These are phyloP conservation scores for Phytophthora tubulina DNA, from an alignment of 352 stramenopile species.

Conservation along the genomic window DNA sequence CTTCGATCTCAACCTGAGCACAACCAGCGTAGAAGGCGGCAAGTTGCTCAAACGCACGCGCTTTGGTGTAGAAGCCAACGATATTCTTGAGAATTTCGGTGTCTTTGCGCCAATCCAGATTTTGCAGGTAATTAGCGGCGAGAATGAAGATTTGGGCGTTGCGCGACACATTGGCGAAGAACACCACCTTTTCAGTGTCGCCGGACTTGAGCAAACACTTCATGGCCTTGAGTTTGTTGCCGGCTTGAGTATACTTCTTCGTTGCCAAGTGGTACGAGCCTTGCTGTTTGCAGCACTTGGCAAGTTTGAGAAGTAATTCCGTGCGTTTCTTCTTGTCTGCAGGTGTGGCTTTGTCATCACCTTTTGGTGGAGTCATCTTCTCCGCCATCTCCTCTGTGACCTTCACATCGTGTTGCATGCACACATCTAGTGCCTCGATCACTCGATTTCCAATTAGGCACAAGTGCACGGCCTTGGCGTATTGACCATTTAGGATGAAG, in stretches of 20 bases:
- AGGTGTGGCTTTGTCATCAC: conserved; percentile 54
- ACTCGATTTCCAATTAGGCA: conserved; percentile 81
- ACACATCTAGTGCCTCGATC: conserved; percentile 91
- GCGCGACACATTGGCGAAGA: conserved; percentile 93
- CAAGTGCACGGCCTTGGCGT: conserved; percentile 92
- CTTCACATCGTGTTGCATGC: conserved; percentile 89
- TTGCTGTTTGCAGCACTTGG: conserved; percentile 94
- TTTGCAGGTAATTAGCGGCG: conserved; percentile 96
- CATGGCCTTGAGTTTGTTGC: conserved; percentile 93
- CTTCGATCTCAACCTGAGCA: conserved; percentile 94
- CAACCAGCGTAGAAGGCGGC: conserved; percentile 93
- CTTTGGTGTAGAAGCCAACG: conserved; percentile 95
- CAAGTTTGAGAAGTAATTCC: conserved; percentile 91
- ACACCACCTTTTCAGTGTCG: conserved; percentile 96
- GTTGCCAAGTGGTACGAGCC: conserved; percentile 93
- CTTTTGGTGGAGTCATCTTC: conserved; percentile 90
- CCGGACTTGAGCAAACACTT: conserved; percentile 96
- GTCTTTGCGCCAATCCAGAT: conserved; percentile 94
- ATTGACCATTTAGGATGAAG: conserved; percentile 92
- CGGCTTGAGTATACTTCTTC: conserved; percentile 97
- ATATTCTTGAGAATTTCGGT: conserved; percentile 94
- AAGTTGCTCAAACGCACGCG: conserved; percentile 92
- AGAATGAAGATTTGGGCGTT: conserved; percentile 96
- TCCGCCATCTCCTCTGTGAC: conserved; percentile 94
- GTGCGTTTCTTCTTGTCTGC: conserved; percentile 73